Evolutionary conservation across 768 basidiomycete species (phyloP).

Genomic region (Cubamyces lactineus): DNA sequence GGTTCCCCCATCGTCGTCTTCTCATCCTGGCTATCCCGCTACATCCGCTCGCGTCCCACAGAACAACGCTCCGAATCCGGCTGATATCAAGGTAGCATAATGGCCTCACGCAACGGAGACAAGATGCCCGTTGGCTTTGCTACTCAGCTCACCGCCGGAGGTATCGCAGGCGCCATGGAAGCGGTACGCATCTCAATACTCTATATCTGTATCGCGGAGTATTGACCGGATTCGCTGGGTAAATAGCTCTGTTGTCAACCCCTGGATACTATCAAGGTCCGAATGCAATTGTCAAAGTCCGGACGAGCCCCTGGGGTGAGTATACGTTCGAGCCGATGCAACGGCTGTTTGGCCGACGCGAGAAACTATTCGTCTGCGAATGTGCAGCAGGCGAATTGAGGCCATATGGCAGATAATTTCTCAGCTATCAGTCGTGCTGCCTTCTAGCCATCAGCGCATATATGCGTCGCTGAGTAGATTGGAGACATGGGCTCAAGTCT

Average conservation of each 20-base stretch:
- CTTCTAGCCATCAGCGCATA: too few species aligned
- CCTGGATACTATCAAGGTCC: slow-evolving; percentile 98
- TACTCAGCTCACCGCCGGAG: slow-evolving; percentile 92
- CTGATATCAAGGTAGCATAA: neutral
- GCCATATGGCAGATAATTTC: too few species aligned
- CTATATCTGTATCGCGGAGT: neutral
- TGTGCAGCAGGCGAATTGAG: too few species aligned
- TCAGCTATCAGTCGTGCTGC: too few species aligned
- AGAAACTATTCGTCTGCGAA: neutral
- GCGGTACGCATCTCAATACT: slow-evolving; percentile 59
- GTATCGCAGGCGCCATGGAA: slow-evolving; percentile 91
- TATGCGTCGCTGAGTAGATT: too few species aligned
- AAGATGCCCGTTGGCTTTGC: slow-evolving; percentile 85
- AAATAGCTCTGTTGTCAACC: slow-evolving; percentile 81
- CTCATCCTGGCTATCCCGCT: too few species aligned
- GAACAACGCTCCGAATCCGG: neutral
- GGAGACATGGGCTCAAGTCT: too few species aligned
- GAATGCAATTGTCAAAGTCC: slow-evolving; percentile 96
- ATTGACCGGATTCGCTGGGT: neutral
- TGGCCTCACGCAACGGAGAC: slow-evolving; percentile 37
- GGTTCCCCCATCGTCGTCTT: too few species aligned
- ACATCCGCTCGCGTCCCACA: neutral
- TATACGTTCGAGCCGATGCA: slow-evolving; percentile 27
- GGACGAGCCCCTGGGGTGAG: slow-evolving; percentile 81
- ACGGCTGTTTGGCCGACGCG: neutral